A percentile compares a stretch with the other conserved stretches of the same genome.
These are phyloP conservation scores for Paraphaeosphaeria minitans DNA, from an alignment of 2,329 filamentous ascomycete species.

Conservation along the genomic window DNA sequence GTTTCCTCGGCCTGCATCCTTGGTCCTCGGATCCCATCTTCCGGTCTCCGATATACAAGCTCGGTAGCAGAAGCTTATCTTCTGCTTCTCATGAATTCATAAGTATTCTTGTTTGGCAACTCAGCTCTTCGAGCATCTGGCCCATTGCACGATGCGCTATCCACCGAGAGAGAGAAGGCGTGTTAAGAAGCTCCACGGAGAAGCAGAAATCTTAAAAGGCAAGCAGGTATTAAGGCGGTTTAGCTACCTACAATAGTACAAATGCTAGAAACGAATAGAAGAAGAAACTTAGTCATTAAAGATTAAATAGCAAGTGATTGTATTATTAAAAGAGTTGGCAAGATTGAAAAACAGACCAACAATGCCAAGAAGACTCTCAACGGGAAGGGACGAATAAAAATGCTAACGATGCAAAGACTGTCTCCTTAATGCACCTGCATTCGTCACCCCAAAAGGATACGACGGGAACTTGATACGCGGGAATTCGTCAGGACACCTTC, in stretches of 20 bases:
- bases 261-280: not conserved
- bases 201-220: not conserved
- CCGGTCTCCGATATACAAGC: too few relatives aligned
- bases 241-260: not conserved
- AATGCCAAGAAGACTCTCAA: not conserved
- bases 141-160: too few relatives aligned
- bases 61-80: too few relatives aligned
- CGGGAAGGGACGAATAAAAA: not conserved
- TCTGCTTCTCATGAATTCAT: too few relatives aligned
- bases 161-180: too few relatives aligned
- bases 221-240: not conserved
- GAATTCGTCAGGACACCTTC: too few relatives aligned
- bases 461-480: too few relatives aligned
- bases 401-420: not conserved
- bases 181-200: constrained; percentile 4
- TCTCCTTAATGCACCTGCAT: not conserved
- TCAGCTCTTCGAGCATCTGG: too few relatives aligned
- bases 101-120: too few relatives aligned
- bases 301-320: too few relatives aligned
- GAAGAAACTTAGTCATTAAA: not conserved
- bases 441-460: not conserved
- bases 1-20: too few relatives aligned
- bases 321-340: not conserved
- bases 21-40: too few relatives aligned
- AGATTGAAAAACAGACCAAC: not conserved